A percentile compares a stretch with the other conserved stretches of the same genome.
Evolutionary conservation across 176 grass and related monocot genomes (phyloP).

Genomic region (Puccinellia tenuiflora): DNA sequence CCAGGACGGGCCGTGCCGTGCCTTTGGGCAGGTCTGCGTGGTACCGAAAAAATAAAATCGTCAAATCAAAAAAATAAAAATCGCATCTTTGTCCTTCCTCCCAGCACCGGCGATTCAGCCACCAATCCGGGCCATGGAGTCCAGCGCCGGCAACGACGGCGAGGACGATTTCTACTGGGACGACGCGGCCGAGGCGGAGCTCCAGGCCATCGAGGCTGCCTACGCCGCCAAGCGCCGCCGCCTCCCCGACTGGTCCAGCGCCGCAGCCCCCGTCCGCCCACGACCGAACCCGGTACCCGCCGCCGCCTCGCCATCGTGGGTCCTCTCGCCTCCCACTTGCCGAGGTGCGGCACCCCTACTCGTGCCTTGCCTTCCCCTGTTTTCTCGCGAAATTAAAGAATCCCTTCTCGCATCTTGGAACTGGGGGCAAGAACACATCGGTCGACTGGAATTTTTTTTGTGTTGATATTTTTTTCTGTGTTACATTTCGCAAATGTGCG

Average conservation of each 20-base stretch:
- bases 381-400: slow-evolving; percentile 24
- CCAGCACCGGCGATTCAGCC: background rate
- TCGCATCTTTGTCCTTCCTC: background rate
- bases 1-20: too few relatives aligned
- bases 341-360: slow-evolving; percentile 24
- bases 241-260: slow-evolving; percentile 48
- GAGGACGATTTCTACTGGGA: slow-evolving; percentile 75
- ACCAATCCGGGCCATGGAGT: slow-evolving; percentile 3
- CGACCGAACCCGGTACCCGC: background rate
- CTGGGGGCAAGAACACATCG: background rate
- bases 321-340: slow-evolving; percentile 28
- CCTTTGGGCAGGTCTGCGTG: too few relatives aligned
- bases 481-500: background rate
- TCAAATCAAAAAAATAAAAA: too few relatives aligned
- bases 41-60: too few relatives aligned
- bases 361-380: background rate
- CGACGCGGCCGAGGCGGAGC: slow-evolving; percentile 61
- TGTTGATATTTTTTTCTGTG: too few relatives aligned
- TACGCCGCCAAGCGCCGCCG: slow-evolving; percentile 50
- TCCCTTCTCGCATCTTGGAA: slow-evolving; percentile 9
- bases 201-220: slow-evolving; percentile 76
- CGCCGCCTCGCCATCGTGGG: background rate
- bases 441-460: background rate
- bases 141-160: background rate
- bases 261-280: background rate